phyloP scores from a whole-genome alignment of 768 basidiomycete genomes.

The Cystofilobasidium capitatum region DNA sequence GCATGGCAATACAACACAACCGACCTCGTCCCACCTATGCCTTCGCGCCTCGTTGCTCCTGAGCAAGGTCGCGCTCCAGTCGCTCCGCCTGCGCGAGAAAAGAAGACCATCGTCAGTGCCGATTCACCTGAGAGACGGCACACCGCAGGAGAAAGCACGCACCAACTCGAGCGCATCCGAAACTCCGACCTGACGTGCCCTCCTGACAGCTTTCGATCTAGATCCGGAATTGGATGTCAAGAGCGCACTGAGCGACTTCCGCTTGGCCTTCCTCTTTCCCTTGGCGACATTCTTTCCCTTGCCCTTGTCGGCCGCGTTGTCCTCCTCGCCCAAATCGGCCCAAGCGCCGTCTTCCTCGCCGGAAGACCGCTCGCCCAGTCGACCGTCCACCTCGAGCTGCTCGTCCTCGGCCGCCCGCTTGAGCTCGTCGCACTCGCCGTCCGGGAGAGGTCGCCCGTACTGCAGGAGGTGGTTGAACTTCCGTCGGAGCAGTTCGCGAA shows the following conservation, averaged over 20 bases:
- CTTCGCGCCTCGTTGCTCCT: too few species aligned
- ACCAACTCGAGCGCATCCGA: neutral
- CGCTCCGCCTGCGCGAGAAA: neutral
- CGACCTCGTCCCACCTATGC: too few species aligned
- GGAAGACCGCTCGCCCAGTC: conserved; percentile 27
- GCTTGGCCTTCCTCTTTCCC: neutral
- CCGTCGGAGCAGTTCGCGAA: conserved; percentile 13
- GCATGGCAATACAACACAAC: too few species aligned
- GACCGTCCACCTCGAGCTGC: conserved; percentile 4
- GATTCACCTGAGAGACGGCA: neutral
- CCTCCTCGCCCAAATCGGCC: conserved; percentile 26
- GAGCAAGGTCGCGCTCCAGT: neutral
- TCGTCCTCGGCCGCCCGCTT: conserved; percentile 9
- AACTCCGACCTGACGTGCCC: neutral
- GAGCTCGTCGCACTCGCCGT: conserved; percentile 9
- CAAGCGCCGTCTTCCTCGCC: conserved; percentile 27
- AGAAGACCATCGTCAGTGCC: neutral
- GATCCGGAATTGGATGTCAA: neutral
- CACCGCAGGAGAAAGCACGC: neutral
- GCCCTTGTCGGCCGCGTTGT: conserved; percentile 18
- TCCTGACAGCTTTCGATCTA: neutral
- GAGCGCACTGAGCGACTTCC: neutral
- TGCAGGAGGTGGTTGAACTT: conserved; percentile 16
- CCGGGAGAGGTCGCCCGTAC: neutral
- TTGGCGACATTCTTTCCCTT: conserved; percentile 29